Conservation (phyloP, 148 eudicot genomes). For the Rhododendron mucronatum region DNA sequence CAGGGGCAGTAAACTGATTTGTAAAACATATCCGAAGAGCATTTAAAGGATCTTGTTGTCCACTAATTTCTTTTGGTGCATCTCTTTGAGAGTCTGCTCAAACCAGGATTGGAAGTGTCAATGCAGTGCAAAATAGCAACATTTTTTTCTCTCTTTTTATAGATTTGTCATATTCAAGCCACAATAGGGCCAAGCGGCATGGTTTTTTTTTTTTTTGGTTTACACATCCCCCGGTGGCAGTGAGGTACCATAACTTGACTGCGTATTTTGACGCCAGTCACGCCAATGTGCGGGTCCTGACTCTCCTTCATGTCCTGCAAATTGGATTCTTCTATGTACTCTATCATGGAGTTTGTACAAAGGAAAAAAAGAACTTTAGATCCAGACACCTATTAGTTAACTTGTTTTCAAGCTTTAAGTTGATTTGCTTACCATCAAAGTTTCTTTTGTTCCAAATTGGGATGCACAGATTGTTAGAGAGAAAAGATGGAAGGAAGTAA, state of each 20-base stretch:
- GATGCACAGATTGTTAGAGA: slow-evolving; percentile 57
- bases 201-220: background rate
- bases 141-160: background rate
- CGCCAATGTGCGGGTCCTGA: background rate
- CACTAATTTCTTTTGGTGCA: background rate
- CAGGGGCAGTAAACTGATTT: background rate
- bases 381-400: background rate
- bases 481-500: slow-evolving; percentile 86
- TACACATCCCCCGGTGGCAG: background rate
- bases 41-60: background rate
- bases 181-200: background rate
- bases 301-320: background rate
- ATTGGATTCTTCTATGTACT: background rate
- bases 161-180: background rate
- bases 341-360: background rate
- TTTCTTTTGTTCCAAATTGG: background rate
- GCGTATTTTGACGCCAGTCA: background rate
- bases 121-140: background rate
- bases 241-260: background rate
- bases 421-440: background rate
- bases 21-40: background rate
- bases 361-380: background rate
- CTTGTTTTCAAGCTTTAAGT: background rate
- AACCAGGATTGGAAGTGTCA: background rate
- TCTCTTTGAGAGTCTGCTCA: background rate